phyloP scores from a whole-genome alignment of 805 yeast species.

The Metschnikowia picachoensis region DNA sequence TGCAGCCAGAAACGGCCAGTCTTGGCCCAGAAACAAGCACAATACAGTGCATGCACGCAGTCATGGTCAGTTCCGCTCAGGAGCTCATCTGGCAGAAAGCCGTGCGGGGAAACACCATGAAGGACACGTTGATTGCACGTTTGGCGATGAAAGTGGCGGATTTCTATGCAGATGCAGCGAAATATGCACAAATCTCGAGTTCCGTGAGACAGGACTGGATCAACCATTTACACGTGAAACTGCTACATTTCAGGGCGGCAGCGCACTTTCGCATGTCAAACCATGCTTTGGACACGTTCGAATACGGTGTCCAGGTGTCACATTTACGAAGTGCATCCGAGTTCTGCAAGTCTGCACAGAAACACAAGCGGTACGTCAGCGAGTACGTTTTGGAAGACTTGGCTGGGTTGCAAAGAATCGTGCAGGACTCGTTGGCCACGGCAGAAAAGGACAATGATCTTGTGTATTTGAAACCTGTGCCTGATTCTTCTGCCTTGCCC shows the following conservation, averaged over 20 bases:
- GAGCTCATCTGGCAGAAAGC: conserved; percentile 84
- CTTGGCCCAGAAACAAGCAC: conserved; percentile 53
- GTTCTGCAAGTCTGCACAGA: conserved; percentile 35
- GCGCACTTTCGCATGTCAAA: conserved; percentile 62
- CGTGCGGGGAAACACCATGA: conserved; percentile 38
- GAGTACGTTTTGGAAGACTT: conserved; percentile 48
- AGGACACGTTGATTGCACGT: conserved; percentile 59
- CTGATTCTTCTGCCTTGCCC: conserved; percentile 39
- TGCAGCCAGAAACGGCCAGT: not conserved
- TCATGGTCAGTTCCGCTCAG: conserved; percentile 82
- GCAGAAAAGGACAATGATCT: conserved; percentile 80
- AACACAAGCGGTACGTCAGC: conserved; percentile 40
- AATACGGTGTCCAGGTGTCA: conserved; percentile 72
- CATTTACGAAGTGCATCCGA: conserved; percentile 44
- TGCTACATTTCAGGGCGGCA: conserved; percentile 65
- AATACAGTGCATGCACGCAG: conserved; percentile 43
- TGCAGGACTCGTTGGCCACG: conserved; percentile 43
- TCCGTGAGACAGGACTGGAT: conserved; percentile 58
- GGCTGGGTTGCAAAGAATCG: conserved; percentile 43
- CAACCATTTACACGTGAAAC: conserved; percentile 56
- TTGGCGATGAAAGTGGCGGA: conserved; percentile 61
- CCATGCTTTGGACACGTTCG: conserved; percentile 41
- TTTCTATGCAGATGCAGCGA: conserved; percentile 47
- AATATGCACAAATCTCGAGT: conserved; percentile 40
- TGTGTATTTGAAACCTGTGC: conserved; percentile 67